Conservation (phyloP, 2,329 filamentous ascomycete genomes). For the Cryphonectria radicalis region DNA sequence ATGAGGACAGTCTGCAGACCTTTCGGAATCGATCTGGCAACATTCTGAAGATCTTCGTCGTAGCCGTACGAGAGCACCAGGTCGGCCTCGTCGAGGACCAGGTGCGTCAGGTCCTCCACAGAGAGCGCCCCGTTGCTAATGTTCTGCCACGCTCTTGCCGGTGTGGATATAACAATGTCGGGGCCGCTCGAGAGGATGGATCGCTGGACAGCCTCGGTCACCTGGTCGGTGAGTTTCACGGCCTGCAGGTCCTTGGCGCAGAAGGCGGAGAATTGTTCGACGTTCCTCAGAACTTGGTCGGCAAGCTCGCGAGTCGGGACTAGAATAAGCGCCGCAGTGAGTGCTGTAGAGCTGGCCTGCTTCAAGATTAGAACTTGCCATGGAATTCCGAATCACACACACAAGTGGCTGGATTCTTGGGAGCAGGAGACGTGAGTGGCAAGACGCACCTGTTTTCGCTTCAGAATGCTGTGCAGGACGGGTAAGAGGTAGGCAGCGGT, state of each 20-base stretch:
- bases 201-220: slow-evolving; percentile 85
- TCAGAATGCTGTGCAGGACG: slow-evolving; percentile 81
- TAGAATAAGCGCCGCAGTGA: slow-evolving; percentile 80
- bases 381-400: slow-evolving; percentile 31
- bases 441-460: slow-evolving; percentile 67
- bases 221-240: slow-evolving; percentile 87
- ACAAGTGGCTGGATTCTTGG: slow-evolving; percentile 16
- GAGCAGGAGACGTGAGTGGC: neutral
- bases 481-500: slow-evolving; percentile 95
- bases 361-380: slow-evolving; percentile 1
- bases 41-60: slow-evolving; percentile 81
- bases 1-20: slow-evolving; percentile 90
- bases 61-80: slow-evolving; percentile 93
- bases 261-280: slow-evolving; percentile 77
- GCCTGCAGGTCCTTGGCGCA: slow-evolving; percentile 82
- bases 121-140: slow-evolving; percentile 74
- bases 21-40: slow-evolving; percentile 78
- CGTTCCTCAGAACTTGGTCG: slow-evolving; percentile 81
- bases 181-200: slow-evolving; percentile 84
- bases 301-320: slow-evolving; percentile 95
- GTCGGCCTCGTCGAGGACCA: slow-evolving; percentile 95
- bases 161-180: slow-evolving; percentile 90
- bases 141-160: slow-evolving; percentile 79
- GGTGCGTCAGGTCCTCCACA: slow-evolving; percentile 70
- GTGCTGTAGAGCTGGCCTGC: slow-evolving; percentile 54